These are phyloP conservation scores for Geranium rotundifolium DNA, from an alignment of 345 rosid species.

Conservation along the genomic window DNA sequence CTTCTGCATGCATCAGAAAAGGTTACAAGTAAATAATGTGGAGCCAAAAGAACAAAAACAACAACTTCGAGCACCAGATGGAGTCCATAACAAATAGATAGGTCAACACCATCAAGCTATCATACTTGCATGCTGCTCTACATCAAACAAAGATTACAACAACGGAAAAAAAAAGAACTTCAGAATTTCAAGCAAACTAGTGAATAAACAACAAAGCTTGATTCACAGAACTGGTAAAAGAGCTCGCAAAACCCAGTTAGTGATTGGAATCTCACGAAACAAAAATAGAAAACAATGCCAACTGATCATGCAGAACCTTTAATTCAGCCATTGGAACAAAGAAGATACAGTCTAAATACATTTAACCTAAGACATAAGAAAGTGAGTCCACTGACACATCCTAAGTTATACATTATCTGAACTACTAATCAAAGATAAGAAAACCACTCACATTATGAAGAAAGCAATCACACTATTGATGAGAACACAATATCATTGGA, in stretches of 20 bases:
- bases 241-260: too few relatives aligned
- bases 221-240: too few relatives aligned
- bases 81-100: neutral
- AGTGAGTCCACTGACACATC: neutral
- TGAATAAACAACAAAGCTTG: too few relatives aligned
- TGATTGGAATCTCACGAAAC: too few relatives aligned
- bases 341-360: neutral
- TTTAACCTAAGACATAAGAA: neutral
- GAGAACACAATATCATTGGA: neutral
- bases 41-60: neutral
- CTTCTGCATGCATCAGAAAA: constrained; percentile 25
- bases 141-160: neutral
- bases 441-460: neutral
- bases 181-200: too few relatives aligned
- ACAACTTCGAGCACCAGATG: constrained; percentile 42
- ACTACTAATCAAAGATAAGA: too few relatives aligned
- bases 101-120: neutral
- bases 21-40: neutral
- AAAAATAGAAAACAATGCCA: too few relatives aligned
- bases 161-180: too few relatives aligned
- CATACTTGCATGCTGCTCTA: neutral
- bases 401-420: neutral
- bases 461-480: neutral
- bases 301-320: too few relatives aligned
- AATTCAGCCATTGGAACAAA: too few relatives aligned